A percentile compares a stretch with the other conserved stretches of the same genome.
phyloP scores from a whole-genome alignment of 2,329 filamentous ascomycete species.

The Paracorniculantispora psalliotae region DNA sequence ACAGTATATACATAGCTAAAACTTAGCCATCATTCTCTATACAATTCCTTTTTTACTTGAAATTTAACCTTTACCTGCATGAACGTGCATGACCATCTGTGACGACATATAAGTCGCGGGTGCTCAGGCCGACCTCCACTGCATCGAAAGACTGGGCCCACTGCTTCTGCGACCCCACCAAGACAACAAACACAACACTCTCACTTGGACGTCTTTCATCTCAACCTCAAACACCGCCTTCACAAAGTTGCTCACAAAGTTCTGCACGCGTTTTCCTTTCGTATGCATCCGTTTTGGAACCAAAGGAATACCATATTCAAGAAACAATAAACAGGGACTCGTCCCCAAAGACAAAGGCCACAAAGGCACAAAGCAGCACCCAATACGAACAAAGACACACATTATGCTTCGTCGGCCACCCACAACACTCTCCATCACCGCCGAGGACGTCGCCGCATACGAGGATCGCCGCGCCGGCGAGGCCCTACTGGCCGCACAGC shows the following conservation, averaged over 20 bases:
- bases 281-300: neutral
- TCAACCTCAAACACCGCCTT: neutral
- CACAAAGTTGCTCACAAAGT: neutral
- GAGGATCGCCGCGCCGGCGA: constrained; percentile 55
- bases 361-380: neutral
- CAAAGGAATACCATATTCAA: neutral
- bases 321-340: neutral
- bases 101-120: neutral
- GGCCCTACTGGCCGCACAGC: constrained; percentile 30
- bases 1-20: neutral
- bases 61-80: neutral
- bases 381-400: neutral
- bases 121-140: constrained; percentile 1
- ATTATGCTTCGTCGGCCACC: constrained; percentile 62
- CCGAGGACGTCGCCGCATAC: constrained; percentile 65
- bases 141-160: neutral
- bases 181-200: neutral
- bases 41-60: neutral
- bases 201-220: neutral
- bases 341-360: neutral
- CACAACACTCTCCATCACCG: constrained; percentile 62
- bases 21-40: neutral
- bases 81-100: neutral
- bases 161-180: neutral
- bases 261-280: neutral